phyloP scores from a whole-genome alignment of 805 yeast genomes.

The Saccharomycopsis oosterbeekiorum region DNA sequence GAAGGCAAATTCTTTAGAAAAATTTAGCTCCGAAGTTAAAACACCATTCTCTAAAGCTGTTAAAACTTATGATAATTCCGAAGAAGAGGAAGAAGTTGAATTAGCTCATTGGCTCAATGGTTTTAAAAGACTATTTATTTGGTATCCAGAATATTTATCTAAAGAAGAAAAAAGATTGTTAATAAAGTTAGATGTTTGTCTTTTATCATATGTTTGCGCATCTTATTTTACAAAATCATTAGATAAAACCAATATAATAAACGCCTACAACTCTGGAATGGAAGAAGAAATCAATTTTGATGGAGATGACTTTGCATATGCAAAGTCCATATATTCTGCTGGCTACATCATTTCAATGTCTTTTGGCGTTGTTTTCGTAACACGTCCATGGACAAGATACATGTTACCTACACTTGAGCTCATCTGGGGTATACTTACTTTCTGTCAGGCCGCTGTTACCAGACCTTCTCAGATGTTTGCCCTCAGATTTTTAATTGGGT shows the following conservation, averaged over 20 bases:
- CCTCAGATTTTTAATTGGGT: conserved; percentile 27
- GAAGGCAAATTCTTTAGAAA: neutral
- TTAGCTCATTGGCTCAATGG: neutral
- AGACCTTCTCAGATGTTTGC: conserved; percentile 33
- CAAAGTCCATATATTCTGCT: conserved; percentile 23
- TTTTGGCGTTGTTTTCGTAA: conserved; percentile 58
- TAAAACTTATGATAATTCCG: neutral
- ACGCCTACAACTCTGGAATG: conserved; percentile 62
- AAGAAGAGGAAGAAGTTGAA: neutral
- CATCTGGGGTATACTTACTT: conserved; percentile 16
- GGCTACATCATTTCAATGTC: conserved; percentile 44
- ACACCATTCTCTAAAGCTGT: neutral
- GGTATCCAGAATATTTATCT: conserved; percentile 8
- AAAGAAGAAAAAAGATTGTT: conserved; percentile 32
- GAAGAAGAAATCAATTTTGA: conserved; percentile 43
- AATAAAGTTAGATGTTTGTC: conserved; percentile 44
- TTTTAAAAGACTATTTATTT: neutral
- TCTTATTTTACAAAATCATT: conserved; percentile 55
- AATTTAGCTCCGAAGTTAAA: neutral
- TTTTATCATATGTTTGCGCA: conserved; percentile 48
- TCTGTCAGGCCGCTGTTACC: conserved; percentile 19
- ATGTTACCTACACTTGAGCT: conserved; percentile 16
- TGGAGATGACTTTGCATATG: conserved; percentile 52
- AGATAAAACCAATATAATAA: conserved; percentile 49
- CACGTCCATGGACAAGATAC: conserved; percentile 20